These are phyloP conservation scores for Cairneyella variabilis DNA, from an alignment of 495 filamentous ascomycete genomes.

Conservation along the genomic window DNA sequence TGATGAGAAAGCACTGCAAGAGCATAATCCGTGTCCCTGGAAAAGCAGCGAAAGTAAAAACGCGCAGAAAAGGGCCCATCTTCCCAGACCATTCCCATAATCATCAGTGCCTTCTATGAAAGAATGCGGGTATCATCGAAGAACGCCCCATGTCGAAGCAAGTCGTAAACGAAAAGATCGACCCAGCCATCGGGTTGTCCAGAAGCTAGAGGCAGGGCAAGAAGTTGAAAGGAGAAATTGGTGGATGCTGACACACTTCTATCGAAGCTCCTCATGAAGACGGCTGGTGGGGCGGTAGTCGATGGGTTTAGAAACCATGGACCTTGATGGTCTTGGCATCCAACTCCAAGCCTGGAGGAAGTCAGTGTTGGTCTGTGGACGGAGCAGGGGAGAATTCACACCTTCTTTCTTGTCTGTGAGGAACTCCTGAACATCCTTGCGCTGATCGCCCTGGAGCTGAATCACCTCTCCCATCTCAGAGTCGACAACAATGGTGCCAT, in stretches of 20 bases:
- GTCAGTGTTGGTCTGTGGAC: too few species aligned
- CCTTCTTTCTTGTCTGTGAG: slow-evolving; percentile 92
- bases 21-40: slow-evolving; percentile 4
- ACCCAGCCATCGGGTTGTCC: slow-evolving; percentile 26
- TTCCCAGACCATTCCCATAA: slow-evolving; percentile 22
- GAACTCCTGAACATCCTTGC: slow-evolving; percentile 97
- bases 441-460: slow-evolving; percentile 98
- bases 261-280: slow-evolving; percentile 22
- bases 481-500: slow-evolving; percentile 99
- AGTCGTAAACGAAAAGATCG: slow-evolving; percentile 31
- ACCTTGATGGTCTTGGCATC: slow-evolving; percentile 98
- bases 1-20: slow-evolving; percentile 4
- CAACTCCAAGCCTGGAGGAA: too few species aligned
- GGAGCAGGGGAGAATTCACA: too few species aligned
- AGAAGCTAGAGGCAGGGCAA: slow-evolving; percentile 22
- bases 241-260: slow-evolving; percentile 21
- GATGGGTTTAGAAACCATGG: slow-evolving; percentile 69
- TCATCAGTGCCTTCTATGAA: slow-evolving; percentile 25
- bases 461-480: slow-evolving; percentile 99
- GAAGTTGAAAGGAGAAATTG: slow-evolving; percentile 21
- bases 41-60: slow-evolving; percentile 5
- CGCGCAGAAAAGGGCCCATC: slow-evolving; percentile 18
- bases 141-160: slow-evolving; percentile 31
- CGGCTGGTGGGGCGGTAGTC: slow-evolving; percentile 30
- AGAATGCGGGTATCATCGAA: slow-evolving; percentile 33